These are phyloP conservation scores for Aspergillus persii DNA, from an alignment of 2,329 filamentous ascomycete species.

Conservation along the genomic window DNA sequence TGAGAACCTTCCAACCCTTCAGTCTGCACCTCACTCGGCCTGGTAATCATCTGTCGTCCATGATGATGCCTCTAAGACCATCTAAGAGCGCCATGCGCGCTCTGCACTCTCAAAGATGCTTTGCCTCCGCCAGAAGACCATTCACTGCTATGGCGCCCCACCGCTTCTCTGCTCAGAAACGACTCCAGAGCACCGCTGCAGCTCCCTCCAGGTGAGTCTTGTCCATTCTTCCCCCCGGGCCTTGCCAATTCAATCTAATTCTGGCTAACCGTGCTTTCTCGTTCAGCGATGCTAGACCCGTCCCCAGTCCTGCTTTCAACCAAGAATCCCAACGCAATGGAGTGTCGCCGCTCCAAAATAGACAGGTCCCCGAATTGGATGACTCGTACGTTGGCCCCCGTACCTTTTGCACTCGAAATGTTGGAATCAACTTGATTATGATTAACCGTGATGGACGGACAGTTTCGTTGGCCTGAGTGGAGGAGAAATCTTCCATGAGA, in stretches of 20 bases:
- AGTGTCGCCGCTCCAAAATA: conserved; percentile 65
- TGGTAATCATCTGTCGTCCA: conserved; percentile 33
- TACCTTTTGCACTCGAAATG: no score
- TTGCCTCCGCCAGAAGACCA: conserved; percentile 35
- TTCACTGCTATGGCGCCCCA: conserved; percentile 50
- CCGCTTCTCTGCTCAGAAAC: conserved; percentile 43
- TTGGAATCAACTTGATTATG: neutral
- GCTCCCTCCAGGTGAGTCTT: conserved; percentile 55
- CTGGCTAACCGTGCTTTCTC: neutral
- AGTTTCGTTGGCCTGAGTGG: conserved; percentile 93
- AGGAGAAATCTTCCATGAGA: conserved; percentile 97
- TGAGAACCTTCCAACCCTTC: conserved; percentile 13
- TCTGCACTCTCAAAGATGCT: conserved; percentile 42
- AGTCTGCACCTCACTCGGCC: conserved; percentile 27
- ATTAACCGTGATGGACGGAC: conserved; percentile 1
- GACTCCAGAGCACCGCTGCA: conserved; percentile 49
- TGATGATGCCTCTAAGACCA: conserved; percentile 52
- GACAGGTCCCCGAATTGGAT: conserved; percentile 65
- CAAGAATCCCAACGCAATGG: conserved; percentile 58
- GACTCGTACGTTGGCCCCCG: conserved; percentile 64
- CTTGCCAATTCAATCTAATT: neutral
- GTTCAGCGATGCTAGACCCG: conserved; percentile 55
- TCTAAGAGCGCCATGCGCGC: conserved; percentile 50
- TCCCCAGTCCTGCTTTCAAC: conserved; percentile 62
- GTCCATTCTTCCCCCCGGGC: no score